These are phyloP conservation scores for Odonthalia washingtoniensis DNA, from an alignment of 31 red algal species.

Conservation along the genomic window DNA sequence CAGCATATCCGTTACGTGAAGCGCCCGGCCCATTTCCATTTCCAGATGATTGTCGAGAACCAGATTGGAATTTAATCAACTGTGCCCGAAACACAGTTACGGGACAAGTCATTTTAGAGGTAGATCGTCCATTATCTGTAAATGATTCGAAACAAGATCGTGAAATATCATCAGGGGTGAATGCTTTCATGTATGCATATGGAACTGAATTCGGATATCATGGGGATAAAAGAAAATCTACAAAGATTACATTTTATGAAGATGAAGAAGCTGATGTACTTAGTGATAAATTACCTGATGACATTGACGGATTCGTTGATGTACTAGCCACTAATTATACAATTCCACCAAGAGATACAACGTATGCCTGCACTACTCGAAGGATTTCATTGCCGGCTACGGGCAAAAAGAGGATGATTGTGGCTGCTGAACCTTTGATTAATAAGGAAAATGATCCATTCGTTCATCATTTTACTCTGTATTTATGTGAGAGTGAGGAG, in stretches of 20 bases:
- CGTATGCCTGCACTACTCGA: slow-evolving; percentile 61
- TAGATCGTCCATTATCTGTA: slow-evolving; percentile 46
- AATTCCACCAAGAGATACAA: slow-evolving; percentile 59
- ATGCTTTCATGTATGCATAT: slow-evolving; percentile 68
- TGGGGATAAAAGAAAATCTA: slow-evolving; percentile 26
- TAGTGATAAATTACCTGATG: slow-evolving; percentile 36
- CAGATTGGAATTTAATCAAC: slow-evolving; percentile 51
- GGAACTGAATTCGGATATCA: slow-evolving; percentile 58
- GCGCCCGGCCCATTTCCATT: slow-evolving; percentile 44
- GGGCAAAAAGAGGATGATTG: slow-evolving; percentile 60
- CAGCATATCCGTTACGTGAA: slow-evolving; percentile 55
- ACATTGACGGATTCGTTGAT: slow-evolving; percentile 43
- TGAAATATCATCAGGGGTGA: slow-evolving; percentile 37
- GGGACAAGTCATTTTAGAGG: slow-evolving; percentile 61
- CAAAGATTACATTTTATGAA: slow-evolving; percentile 32
- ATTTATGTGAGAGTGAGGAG: slow-evolving; percentile 44
- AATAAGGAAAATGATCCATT: slow-evolving; percentile 35
- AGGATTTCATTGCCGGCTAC: slow-evolving; percentile 1
- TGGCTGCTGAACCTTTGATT: slow-evolving; percentile 67
- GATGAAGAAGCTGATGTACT: background rate
- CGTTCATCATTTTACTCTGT: slow-evolving; percentile 76
- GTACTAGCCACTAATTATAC: slow-evolving; percentile 45
- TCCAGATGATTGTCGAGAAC: slow-evolving; percentile 57
- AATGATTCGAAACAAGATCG: slow-evolving; percentile 63
- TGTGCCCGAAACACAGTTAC: slow-evolving; percentile 29